phyloP scores from a whole-genome alignment of 2,329 filamentous ascomycete genomes.

The Coniochaeta sp. region DNA sequence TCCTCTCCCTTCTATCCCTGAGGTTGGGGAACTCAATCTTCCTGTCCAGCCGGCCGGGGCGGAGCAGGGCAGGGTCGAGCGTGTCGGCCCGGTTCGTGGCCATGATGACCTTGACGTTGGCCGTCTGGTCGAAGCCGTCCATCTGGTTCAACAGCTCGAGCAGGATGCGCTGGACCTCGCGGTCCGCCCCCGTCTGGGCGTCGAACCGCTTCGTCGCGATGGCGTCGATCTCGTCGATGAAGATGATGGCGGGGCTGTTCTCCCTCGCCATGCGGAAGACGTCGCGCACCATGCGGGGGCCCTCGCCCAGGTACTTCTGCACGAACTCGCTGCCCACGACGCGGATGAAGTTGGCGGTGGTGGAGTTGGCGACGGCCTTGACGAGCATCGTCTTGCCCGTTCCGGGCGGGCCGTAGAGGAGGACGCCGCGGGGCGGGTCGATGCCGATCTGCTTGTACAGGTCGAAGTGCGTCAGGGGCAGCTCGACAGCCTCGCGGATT shows the following conservation, averaged over 20 bases:
- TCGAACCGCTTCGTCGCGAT: constrained; percentile 99
- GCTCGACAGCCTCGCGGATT: constrained; percentile 93
- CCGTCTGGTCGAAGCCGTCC: constrained; percentile 98
- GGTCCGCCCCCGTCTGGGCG: constrained; percentile 93
- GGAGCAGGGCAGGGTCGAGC: constrained; percentile 86
- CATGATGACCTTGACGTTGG: constrained; percentile 99
- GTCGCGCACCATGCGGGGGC: constrained; percentile 96
- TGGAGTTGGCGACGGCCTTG: constrained; percentile 97
- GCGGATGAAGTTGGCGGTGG: constrained; percentile 95
- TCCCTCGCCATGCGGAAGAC: constrained; percentile 99
- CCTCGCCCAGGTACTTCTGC: constrained; percentile 97
- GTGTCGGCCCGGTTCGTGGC: constrained; percentile 98
- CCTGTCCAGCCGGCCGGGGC: constrained; percentile 89
- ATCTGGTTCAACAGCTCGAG: constrained; percentile 98
- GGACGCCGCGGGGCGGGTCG: constrained; percentile 90
- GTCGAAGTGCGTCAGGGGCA: constrained; percentile 95
- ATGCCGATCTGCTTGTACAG: constrained; percentile 99
- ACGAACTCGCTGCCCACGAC: constrained; percentile 98
- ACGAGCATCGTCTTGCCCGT: constrained; percentile 97
- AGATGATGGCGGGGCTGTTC: constrained; percentile 97
- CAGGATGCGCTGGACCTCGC: constrained; percentile 97
- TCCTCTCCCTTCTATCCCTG: constrained; percentile 86
- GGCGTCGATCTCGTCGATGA: constrained; percentile 98
- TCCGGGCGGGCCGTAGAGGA: constrained; percentile 92
- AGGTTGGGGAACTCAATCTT: constrained; percentile 99